Base-by-base conservation (phyloP, 331 rosid species). In the Quercus phellos region DNA sequence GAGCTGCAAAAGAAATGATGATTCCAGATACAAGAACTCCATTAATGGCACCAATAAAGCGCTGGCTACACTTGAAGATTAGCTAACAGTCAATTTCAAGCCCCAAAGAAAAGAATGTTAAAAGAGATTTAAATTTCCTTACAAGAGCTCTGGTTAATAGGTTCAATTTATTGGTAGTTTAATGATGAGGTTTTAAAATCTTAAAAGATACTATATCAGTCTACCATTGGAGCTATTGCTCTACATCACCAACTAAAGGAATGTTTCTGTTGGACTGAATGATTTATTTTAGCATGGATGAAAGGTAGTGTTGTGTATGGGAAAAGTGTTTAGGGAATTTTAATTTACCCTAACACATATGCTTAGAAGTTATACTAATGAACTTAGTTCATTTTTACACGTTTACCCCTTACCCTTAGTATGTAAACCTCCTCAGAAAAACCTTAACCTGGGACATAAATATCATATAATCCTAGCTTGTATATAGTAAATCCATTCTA, bases 21-120 rank as follows among this genome's bases (percentile, higher is more conserved):
- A 93, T 73, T 73, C 97, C 97, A 56, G 84, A 6, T 67, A 90
- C 87, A 18, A 90, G 89, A 78, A 84, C 74, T 42, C 94, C 96
- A 56, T 89, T 90, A 80, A 88, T 72, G 2, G 94, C 91, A 69
- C 97, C 97, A 59, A 90, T 79, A 26, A 89, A 78, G 19, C 93
- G 91, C 81, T 88, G 96, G 91, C 97, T 90, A 82, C 89, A 85
- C 27, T 78, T 64, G 35, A 81, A 82, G 73, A 83, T 30, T 80
- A 66, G 69, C 61, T 64, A 70, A 73, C 42, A 72, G 51, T 79
- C 72, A 80, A 68, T 67, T 70, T 27, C 35, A 61, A 83, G 75
- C 67, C 75, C 0, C 14, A 51, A 6, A 53, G 0, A 56, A 26
- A 61, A 4, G 6, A 61, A 61, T 6, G 16, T 4, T 26, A 11